Evolutionary conservation across 1,284 basidiomycete species (phyloP).

Genomic region (Gymnopus androsaceus): DNA sequence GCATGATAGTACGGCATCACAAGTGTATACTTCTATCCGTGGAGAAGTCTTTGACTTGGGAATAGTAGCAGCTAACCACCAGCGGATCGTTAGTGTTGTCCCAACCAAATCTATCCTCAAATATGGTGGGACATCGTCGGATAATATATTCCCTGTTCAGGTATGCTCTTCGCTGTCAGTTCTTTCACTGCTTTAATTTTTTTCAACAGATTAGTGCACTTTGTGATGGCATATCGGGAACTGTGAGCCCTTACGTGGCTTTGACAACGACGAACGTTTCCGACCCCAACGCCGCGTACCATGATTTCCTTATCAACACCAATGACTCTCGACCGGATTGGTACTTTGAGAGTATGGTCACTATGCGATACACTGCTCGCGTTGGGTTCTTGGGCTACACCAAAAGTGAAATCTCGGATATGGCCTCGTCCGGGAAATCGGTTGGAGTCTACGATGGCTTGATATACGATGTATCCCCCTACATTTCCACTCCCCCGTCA

Average conservation of each 20-base stretch:
- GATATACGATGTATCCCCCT: slow-evolving; percentile 88
- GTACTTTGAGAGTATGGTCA: slow-evolving; percentile 93
- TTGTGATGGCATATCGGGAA: slow-evolving; percentile 84
- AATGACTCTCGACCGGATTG: slow-evolving; percentile 94
- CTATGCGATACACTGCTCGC: slow-evolving; percentile 87
- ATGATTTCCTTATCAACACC: slow-evolving; percentile 90
- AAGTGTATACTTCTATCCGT: slow-evolving; percentile 81
- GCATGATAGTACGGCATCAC: slow-evolving; percentile 71
- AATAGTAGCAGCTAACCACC: slow-evolving; percentile 60
- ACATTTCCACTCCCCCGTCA: slow-evolving; percentile 61
- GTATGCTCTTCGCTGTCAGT: slow-evolving; percentile 38
- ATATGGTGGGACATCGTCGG: slow-evolving; percentile 81
- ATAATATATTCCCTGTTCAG: slow-evolving; percentile 92
- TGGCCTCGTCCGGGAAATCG: slow-evolving; percentile 65
- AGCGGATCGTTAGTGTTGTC: slow-evolving; percentile 74
- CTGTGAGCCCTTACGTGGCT: slow-evolving; percentile 83
- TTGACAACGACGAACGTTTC: slow-evolving; percentile 82
- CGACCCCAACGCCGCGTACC: slow-evolving; percentile 84
- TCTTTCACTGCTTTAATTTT: neutral
- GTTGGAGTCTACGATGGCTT: slow-evolving; percentile 84
- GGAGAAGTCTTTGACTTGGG: slow-evolving; percentile 93
- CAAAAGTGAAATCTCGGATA: slow-evolving; percentile 72
- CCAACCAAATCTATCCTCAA: slow-evolving; percentile 73
- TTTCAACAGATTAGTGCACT: slow-evolving; percentile 79
- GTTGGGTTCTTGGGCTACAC: slow-evolving; percentile 91